phyloP scores from a whole-genome alignment of 371 early-diverging fungal genomes.

The Circinella umbellata region DNA sequence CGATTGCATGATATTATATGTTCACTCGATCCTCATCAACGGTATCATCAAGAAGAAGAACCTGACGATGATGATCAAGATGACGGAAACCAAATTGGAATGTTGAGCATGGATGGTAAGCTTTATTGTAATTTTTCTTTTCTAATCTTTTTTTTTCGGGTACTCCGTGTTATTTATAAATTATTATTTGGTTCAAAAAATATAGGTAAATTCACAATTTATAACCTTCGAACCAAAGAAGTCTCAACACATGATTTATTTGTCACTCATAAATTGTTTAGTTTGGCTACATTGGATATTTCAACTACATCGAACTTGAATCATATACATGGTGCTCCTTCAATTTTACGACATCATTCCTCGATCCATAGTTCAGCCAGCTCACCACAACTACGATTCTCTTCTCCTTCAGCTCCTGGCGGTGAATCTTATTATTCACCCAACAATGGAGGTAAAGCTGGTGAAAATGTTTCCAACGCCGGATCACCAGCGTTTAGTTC shows the following conservation, averaged over 20 bases:
- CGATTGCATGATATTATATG: constrained; percentile 20
- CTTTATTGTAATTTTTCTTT: not conserved
- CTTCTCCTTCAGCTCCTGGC: constrained; percentile 19
- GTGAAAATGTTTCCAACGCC: constrained; percentile 15
- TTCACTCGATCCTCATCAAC: not conserved
- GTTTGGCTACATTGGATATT: constrained; percentile 60
- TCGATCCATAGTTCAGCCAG: constrained; percentile 13
- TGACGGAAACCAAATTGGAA: constrained; percentile 53
- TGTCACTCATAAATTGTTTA: constrained; percentile 66
- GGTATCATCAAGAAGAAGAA: constrained; percentile 1
- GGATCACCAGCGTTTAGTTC: constrained; percentile 25
- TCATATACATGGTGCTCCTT: constrained; percentile 4
- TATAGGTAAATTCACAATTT: constrained; percentile 58
- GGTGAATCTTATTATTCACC: constrained; percentile 23
- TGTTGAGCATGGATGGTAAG: constrained; percentile 69
- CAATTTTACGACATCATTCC: constrained; percentile 1
- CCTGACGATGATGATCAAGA: constrained; percentile 31
- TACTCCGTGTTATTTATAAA: not conserved
- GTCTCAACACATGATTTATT: constrained; percentile 55
- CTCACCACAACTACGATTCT: constrained; percentile 27
- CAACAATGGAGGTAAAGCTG: constrained; percentile 9
- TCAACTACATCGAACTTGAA: constrained; percentile 9
- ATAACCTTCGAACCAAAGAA: constrained; percentile 52
- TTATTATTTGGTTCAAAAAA: not conserved
- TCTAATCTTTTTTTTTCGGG: not conserved